Conservation (phyloP, 23 red algal genomes). For the Porphyridium purpureum region DNA sequence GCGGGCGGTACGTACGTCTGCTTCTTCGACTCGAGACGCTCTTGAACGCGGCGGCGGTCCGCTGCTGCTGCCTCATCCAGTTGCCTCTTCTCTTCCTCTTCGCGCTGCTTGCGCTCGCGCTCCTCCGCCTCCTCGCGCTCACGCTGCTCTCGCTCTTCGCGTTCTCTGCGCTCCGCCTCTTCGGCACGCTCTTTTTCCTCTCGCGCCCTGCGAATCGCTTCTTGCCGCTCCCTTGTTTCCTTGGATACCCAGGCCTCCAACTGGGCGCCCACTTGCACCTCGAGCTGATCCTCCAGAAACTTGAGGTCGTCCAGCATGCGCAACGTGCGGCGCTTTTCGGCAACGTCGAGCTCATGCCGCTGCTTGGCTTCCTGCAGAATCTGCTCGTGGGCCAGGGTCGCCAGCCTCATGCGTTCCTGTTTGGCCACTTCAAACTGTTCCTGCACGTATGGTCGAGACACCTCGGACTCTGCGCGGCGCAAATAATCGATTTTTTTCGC, state of each 20-base stretch:
- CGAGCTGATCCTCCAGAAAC: slow-evolving; percentile 13
- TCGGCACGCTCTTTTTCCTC: slow-evolving; percentile 32
- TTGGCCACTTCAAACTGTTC: slow-evolving; percentile 18
- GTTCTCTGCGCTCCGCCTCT: slow-evolving; percentile 28
- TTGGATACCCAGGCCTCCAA: slow-evolving; percentile 29
- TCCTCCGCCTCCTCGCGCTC: slow-evolving; percentile 19
- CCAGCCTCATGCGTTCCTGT: slow-evolving; percentile 26
- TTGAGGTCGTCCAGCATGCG: slow-evolving; percentile 22
- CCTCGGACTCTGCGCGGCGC: slow-evolving; percentile 61
- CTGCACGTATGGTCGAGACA: slow-evolving; percentile 13
- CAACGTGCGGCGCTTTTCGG: slow-evolving; percentile 33
- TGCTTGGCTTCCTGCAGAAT: slow-evolving; percentile 7
- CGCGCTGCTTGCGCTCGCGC: slow-evolving; percentile 10
- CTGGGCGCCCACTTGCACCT: slow-evolving; percentile 29
- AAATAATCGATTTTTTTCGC: slow-evolving; percentile 65
- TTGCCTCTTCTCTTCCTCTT: slow-evolving; percentile 6
- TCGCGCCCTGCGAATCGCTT: slow-evolving; percentile 26
- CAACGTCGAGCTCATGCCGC: slow-evolving; percentile 16
- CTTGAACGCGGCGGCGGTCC: background rate
- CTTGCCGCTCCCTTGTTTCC: slow-evolving; percentile 33
- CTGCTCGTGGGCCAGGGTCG: slow-evolving; percentile 10
- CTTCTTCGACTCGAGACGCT: background rate
- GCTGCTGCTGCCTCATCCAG: slow-evolving; percentile 2
- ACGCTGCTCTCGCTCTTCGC: slow-evolving; percentile 24
- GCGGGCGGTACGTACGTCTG: no score